These are phyloP conservation scores for Aspergillus pseudotamarii DNA, from an alignment of 2,329 filamentous ascomycete genomes.

Conservation along the genomic window DNA sequence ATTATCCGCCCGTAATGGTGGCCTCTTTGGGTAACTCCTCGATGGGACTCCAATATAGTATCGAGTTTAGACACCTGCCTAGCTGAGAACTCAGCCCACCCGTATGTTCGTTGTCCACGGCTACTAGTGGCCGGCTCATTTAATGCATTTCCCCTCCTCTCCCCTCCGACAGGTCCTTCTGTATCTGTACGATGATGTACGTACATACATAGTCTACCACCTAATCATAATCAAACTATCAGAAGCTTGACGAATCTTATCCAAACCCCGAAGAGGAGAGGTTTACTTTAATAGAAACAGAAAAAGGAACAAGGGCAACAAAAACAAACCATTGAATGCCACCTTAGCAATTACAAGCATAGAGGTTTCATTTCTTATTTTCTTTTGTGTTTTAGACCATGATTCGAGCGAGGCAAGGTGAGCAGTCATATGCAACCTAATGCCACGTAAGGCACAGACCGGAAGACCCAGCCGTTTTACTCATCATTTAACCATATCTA, in stretches of 20 bases:
- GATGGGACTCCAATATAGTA: neutral
- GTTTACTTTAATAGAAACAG: neutral
- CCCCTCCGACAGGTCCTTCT: neutral
- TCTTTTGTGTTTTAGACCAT: neutral
- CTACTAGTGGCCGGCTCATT: neutral
- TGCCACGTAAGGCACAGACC: conserved; percentile 9
- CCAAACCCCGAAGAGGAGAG: neutral
- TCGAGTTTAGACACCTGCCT: neutral
- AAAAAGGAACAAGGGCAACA: neutral
- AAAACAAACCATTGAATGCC: neutral
- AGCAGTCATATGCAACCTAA: conserved; percentile 1
- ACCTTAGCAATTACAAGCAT: neutral
- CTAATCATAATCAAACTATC: conserved; percentile 3
- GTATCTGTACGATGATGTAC: conserved; percentile 2
- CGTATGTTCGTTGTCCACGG: neutral
- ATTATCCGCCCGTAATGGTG: neutral
- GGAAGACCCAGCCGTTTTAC: neutral
- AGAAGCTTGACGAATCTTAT: conserved; percentile 8
- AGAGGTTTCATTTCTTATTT: neutral
- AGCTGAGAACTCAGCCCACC: neutral
- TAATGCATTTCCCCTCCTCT: neutral
- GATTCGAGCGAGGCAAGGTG: neutral
- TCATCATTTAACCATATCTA: neutral
- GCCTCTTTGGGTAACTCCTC: conserved; percentile 1
- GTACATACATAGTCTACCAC: neutral